Evolutionary conservation across 1,284 basidiomycete genomes (phyloP), one percentile per base, ranked within the genome.

Genomic region (Ustilago bromivora): DNA sequence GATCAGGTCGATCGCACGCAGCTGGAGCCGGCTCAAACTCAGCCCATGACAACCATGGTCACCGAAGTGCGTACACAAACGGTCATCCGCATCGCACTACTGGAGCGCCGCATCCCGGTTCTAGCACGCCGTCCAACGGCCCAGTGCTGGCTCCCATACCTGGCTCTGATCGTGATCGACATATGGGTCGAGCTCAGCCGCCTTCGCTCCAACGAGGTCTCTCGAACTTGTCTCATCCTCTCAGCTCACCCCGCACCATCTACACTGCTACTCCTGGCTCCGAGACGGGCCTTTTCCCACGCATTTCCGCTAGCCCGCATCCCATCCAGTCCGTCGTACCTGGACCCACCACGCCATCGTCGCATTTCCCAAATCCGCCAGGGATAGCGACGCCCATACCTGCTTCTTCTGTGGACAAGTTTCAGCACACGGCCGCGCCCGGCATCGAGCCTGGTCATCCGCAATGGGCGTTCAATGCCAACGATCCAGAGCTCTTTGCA

Each of bases 401-500:
- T 8, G 11, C 34, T 3, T 28, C 60, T 1, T 31, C 49, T 40
- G 46, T 31, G 9, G 61, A 63, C 31, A 41, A 56, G 2, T 65
- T 70, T 28, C 61, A 64, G 17, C 65, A 56, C 46, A 57, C 62
- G 4, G 66, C 64, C 3, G 60, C 69, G 9, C 64, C 59, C 19
- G 63, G 70, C 23, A 41, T 67, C 35, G 60, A 64, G 31, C 38
- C 57, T 15, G 61, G 62, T 10, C 62, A 66, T n/a, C 55, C 66
- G 49, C 71, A 74, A 41, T 74, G 71, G 71, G 56, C 55, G 49
- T 69, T 65, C 38, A 60, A 69, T 11, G 71, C 71, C 19, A 68
- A 74, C 53, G 71, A 74, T 4, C 66, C 71, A 1, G 71, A 74
- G 46, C 57, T 74, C 9, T 74, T 69, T 56, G 71, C 71, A 5